phyloP scores from a whole-genome alignment of 257 asterid species.

The Plectranthus barbatus region DNA sequence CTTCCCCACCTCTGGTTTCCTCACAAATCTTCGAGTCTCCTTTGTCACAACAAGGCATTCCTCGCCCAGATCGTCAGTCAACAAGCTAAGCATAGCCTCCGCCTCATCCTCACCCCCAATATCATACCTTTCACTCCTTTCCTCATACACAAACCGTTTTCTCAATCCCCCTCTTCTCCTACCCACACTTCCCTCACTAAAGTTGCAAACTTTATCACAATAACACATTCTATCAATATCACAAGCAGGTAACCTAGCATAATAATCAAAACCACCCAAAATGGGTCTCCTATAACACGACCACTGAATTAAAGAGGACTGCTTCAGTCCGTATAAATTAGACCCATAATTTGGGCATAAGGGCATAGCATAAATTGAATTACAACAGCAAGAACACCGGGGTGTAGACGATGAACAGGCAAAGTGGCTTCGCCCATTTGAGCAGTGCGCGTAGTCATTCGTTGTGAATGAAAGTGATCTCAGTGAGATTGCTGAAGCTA shows the following conservation, averaged over 20 bases:
- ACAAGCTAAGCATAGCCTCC: conserved; percentile 73
- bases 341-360: conserved; percentile 33
- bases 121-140: conserved; percentile 27
- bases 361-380: conserved; percentile 31
- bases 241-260: conserved; percentile 26
- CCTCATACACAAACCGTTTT: conserved; percentile 45
- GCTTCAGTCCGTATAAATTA: conserved; percentile 48
- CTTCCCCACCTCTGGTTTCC: conserved; percentile 36
- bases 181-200: conserved; percentile 27
- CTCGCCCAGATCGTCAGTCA: conserved; percentile 50
- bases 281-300: conserved; percentile 40
- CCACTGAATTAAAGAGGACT: conserved; percentile 70
- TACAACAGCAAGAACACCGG: conserved; percentile 50
- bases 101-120: conserved; percentile 48
- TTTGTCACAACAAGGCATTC: conserved; percentile 32
- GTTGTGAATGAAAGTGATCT: conserved; percentile 40
- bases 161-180: conserved; percentile 37
- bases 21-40: conserved; percentile 30
- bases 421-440: conserved; percentile 34
- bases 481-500: conserved; percentile 44
- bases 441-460: conserved; percentile 31
- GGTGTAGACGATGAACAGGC: conserved; percentile 35
- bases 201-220: conserved; percentile 26
- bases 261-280: conserved; percentile 43
- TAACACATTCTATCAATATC: conserved; percentile 31